These are phyloP conservation scores for Botryosphaeria agaves DNA, from an alignment of 2,329 filamentous ascomycete species.

Conservation along the genomic window DNA sequence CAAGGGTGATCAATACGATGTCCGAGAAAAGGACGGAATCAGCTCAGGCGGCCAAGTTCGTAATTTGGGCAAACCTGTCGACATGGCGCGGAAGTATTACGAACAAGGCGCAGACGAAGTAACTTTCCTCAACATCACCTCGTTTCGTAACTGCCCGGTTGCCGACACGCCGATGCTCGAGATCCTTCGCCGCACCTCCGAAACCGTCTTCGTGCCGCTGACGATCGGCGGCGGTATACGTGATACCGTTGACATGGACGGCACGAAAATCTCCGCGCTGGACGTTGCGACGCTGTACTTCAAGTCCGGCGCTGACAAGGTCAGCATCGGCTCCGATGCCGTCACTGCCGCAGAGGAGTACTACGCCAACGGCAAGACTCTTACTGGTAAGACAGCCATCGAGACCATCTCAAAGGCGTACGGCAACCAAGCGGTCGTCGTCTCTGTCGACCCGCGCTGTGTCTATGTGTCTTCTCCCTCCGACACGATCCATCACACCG, in stretches of 20 bases:
- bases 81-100: conserved; percentile 88
- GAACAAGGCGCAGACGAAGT: conserved; percentile 93
- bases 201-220: conserved; percentile 87
- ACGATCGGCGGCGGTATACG: conserved; percentile 93
- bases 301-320: conserved; percentile 91
- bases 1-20: conserved; percentile 97
- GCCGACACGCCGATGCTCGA: conserved; percentile 94
- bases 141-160: conserved; percentile 86
- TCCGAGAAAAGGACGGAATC: conserved; percentile 63
- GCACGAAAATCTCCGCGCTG: conserved; percentile 69
- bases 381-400: conserved; percentile 75
- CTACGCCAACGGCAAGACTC: conserved; percentile 48
- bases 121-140: conserved; percentile 96
- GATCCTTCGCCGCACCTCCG: conserved; percentile 67
- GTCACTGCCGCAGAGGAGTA: conserved; percentile 88
- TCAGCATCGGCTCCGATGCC: conserved; percentile 89
- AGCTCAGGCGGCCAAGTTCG: conserved; percentile 48
- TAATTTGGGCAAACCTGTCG: conserved; percentile 92
- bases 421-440: conserved; percentile 90
- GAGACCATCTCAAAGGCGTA: conserved; percentile 90
- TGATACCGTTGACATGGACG: conserved; percentile 80
- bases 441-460: conserved; percentile 84
- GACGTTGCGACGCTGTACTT: conserved; percentile 96
- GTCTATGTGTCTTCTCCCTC: conserved; percentile 60
- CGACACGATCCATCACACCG: conserved; percentile 56